Evolutionary conservation across 441 rosid genomes (phyloP).

Genomic region (Erysimum pusillum): DNA sequence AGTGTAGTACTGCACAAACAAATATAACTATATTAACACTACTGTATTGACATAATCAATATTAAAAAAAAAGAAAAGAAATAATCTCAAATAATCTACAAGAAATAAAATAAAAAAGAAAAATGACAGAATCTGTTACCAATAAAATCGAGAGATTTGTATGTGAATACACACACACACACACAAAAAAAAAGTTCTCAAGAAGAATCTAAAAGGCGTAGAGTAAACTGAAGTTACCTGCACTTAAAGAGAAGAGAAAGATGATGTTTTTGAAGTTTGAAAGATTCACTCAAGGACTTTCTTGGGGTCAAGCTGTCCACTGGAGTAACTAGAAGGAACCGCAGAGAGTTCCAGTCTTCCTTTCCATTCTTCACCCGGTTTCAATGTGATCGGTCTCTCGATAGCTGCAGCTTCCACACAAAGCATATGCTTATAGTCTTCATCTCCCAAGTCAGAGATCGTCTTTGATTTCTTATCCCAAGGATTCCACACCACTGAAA

Average conservation of each 20-base stretch:
- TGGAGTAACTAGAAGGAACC: constrained; percentile 92
- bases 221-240: constrained; percentile 38
- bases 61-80: not conserved
- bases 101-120: not conserved
- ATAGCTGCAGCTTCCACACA: constrained; percentile 92
- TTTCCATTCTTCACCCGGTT: constrained; percentile 96
- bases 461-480: constrained; percentile 94
- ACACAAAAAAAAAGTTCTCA: not conserved
- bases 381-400: constrained; percentile 84
- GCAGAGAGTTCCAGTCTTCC: constrained; percentile 90
- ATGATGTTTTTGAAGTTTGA: constrained; percentile 10
- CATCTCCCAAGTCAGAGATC: constrained; percentile 88
- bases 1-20: constrained; percentile 31
- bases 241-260: constrained; percentile 4
- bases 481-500: constrained; percentile 96
- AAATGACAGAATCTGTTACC: not conserved
- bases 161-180: too few species aligned
- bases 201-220: constrained; percentile 1
- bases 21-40: constrained; percentile 9
- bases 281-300: constrained; percentile 65
- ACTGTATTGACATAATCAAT: not conserved
- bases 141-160: too few species aligned
- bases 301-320: constrained; percentile 92
- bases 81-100: too few species aligned
- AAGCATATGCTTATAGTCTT: constrained; percentile 90